A percentile compares a stretch with the other conserved stretches of the same genome.
These are phyloP conservation scores for Ajuga reptans DNA, from an alignment of 305 asterid species.

Conservation along the genomic window DNA sequence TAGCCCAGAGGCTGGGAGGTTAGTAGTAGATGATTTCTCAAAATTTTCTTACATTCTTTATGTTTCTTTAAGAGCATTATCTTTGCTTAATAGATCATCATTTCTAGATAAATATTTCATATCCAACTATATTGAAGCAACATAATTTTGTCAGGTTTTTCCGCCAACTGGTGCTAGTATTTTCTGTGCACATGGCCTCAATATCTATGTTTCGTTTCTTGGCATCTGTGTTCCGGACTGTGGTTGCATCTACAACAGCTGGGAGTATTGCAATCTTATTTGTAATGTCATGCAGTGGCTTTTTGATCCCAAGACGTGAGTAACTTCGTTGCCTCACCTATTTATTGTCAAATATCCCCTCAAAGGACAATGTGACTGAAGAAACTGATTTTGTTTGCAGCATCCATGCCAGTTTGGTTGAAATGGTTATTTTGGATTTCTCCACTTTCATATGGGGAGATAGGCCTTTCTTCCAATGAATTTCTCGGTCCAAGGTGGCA, in stretches of 20 bases:
- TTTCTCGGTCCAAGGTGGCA: conserved; percentile 81
- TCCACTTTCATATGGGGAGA: conserved; percentile 78
- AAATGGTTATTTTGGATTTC: conserved; percentile 85
- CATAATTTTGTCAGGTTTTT: conserved; percentile 45
- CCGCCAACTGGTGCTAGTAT: conserved; percentile 48
- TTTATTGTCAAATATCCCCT: not conserved
- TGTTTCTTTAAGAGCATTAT: not conserved
- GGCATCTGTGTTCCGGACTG: conserved; percentile 46
- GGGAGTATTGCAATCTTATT: conserved; percentile 46
- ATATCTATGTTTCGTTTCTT: conserved; percentile 65
- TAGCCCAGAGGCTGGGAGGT: conserved; percentile 68
- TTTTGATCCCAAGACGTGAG: conserved; percentile 64
- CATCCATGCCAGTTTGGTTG: conserved; percentile 84
- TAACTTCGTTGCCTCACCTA: not conserved
- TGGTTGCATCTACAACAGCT: conserved; percentile 51
- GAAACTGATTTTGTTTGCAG: conserved; percentile 36
- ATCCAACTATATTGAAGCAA: not conserved
- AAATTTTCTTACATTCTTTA: not conserved
- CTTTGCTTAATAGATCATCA: not conserved
- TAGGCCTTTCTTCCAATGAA: conserved; percentile 67
- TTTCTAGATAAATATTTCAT: not conserved
- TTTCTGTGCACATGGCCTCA: conserved; percentile 50
- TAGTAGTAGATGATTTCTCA: conserved; percentile 3
- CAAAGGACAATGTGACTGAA: conserved; percentile 11
- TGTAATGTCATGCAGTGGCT: conserved; percentile 55